These are phyloP conservation scores for Fusarium sp. DNA, from an alignment of 2,329 filamentous ascomycete genomes.

Conservation along the genomic window DNA sequence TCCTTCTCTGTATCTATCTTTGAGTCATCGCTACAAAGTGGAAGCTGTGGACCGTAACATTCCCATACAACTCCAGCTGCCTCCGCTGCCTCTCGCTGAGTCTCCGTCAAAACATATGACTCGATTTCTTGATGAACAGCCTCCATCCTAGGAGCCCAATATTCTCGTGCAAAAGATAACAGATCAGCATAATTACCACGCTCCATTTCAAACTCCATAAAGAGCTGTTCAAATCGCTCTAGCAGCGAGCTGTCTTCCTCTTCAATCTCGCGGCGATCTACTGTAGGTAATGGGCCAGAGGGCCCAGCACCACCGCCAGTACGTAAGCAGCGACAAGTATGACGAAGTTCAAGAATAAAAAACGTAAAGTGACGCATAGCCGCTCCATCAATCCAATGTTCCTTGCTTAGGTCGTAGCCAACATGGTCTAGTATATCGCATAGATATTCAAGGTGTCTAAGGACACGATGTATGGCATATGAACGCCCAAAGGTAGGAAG, in stretches of 20 bases:
- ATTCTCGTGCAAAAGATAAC: background rate
- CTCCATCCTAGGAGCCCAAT: background rate
- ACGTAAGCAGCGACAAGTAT: background rate
- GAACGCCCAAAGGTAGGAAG: too few relatives aligned
- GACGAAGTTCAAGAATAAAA: fast-evolving
- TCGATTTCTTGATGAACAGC: fast-evolving
- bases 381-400: background rate
- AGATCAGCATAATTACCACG: background rate
- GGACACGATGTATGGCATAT: background rate
- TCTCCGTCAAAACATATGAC: background rate
- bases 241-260: background rate
- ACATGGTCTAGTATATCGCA: fast-evolving
- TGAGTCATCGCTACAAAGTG: fast-evolving
- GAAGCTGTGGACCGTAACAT: background rate
- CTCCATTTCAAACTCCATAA: fast-evolving
- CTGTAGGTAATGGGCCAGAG: background rate
- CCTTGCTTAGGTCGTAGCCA: background rate
- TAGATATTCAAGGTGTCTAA: fast-evolving
- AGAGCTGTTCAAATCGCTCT: fast-evolving
- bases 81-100: background rate
- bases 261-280: fast-evolving
- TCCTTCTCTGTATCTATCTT: fast-evolving
- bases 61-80: background rate
- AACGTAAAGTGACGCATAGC: fast-evolving
- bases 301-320: too few relatives aligned